These are phyloP conservation scores for Boehmeria nivea DNA, from an alignment of 306 rosid genomes.

Conservation along the genomic window DNA sequence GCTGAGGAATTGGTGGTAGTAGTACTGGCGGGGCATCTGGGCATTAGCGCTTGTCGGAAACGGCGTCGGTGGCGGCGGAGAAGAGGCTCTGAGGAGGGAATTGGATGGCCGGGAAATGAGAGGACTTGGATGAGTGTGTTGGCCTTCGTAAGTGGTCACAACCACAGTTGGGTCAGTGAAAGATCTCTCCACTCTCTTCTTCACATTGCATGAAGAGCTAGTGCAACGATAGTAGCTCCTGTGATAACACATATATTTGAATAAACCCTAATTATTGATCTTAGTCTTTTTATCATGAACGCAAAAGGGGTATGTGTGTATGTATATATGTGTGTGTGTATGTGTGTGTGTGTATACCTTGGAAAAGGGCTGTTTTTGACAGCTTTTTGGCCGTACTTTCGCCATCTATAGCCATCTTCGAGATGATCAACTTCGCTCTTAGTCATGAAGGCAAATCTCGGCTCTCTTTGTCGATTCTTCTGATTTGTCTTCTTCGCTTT, in stretches of 20 bases:
- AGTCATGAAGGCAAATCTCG: constrained; percentile 94
- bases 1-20: not conserved
- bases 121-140: constrained; percentile 76
- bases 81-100: constrained; percentile 11
- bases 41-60: too few relatives aligned
- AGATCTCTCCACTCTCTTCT: constrained; percentile 89
- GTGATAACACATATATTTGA: not conserved
- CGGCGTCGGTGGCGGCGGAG: constrained; percentile 16
- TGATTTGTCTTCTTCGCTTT: constrained; percentile 66
- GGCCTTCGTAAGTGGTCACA: constrained; percentile 92
- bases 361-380: constrained; percentile 95
- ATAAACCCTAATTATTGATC: not conserved
- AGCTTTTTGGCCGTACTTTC: constrained; percentile 98
- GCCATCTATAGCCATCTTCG: constrained; percentile 99
- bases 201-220: constrained; percentile 71
- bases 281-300: not conserved
- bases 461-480: constrained; percentile 66
- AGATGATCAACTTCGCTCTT: constrained; percentile 97
- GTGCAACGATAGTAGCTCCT: constrained; percentile 99
- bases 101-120: constrained; percentile 44
- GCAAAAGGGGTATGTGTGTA: not conserved
- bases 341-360: constrained; percentile 43
- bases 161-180: constrained; percentile 65
- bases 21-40: constrained; percentile 17
- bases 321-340: not conserved